phyloP scores from a whole-genome alignment of 2,329 filamentous ascomycete species.

The Aspergillus ochraceoroseus region DNA sequence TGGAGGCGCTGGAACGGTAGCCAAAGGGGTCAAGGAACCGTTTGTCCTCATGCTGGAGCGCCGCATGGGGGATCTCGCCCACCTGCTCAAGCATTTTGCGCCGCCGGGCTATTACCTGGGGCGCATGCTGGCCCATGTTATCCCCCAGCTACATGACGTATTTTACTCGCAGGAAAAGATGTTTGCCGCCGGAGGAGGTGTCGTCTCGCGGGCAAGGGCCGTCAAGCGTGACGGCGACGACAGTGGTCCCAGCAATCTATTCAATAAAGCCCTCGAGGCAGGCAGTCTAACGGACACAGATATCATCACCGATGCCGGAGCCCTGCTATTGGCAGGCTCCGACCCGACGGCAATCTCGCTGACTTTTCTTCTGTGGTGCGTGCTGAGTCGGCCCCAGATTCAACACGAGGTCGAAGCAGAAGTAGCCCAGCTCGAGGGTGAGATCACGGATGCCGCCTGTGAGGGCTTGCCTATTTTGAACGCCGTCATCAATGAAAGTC shows the following conservation, averaged over 20 bases:
- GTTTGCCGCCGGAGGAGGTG: slow-evolving; percentile 1
- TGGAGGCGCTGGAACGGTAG: not conserved
- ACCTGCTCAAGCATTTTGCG: slow-evolving; percentile 5
- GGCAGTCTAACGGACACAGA: slow-evolving; percentile 4
- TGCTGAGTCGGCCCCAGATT: slow-evolving; percentile 1
- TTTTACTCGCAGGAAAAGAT: slow-evolving; percentile 5
- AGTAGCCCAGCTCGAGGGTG: slow-evolving; percentile 1
- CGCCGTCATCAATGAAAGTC: slow-evolving; percentile 4
- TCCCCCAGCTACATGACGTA: slow-evolving; percentile 1
- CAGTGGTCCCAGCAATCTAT: not conserved
- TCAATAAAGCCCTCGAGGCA: slow-evolving; percentile 3
- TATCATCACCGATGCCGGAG: slow-evolving; percentile 5
- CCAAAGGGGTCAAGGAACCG: slow-evolving; percentile 3
- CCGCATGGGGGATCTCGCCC: slow-evolving; percentile 4
- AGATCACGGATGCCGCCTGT: not conserved
- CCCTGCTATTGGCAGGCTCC: slow-evolving; percentile 4
- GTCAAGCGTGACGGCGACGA: slow-evolving; percentile 1
- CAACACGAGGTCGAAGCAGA: slow-evolving; percentile 6
- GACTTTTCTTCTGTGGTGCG: slow-evolving; percentile 7
- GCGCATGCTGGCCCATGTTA: not conserved
- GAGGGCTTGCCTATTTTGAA: slow-evolving; percentile 2
- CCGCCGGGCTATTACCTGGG: slow-evolving; percentile 4
- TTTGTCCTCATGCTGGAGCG: slow-evolving; percentile 7
- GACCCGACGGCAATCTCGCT: slow-evolving; percentile 7
- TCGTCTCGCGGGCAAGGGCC: slow-evolving; percentile 2